phyloP scores from a whole-genome alignment of 2,329 filamentous ascomycete species.

The Pseudogymnoascus sp. region DNA sequence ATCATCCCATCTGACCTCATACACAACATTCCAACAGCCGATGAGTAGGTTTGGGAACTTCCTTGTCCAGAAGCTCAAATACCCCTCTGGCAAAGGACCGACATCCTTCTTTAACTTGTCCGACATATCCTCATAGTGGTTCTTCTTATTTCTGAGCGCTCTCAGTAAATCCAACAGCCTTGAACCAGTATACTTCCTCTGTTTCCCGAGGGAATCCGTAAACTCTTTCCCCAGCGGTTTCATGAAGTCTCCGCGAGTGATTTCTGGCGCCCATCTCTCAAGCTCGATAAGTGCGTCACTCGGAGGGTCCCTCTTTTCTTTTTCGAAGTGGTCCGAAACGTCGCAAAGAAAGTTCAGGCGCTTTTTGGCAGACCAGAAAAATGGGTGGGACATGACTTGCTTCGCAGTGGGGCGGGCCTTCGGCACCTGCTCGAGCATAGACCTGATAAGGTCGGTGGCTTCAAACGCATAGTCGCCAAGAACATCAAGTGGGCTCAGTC shows the following conservation, averaged over 20 bases:
- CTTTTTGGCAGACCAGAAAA: conserved; percentile 91
- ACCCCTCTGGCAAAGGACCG: conserved; percentile 54
- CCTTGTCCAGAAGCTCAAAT: conserved; percentile 59
- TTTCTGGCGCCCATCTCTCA: conserved; percentile 43
- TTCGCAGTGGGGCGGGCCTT: conserved; percentile 59
- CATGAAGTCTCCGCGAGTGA: conserved; percentile 68
- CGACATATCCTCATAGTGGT: conserved; percentile 96
- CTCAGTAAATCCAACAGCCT: conserved; percentile 78
- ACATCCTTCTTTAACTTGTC: conserved; percentile 64
- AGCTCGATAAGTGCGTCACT: conserved; percentile 56
- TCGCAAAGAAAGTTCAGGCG: conserved; percentile 89
- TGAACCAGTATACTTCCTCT: conserved; percentile 85
- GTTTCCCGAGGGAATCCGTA: conserved; percentile 82
- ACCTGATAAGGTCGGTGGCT: conserved; percentile 75
- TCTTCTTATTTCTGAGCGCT: conserved; percentile 89
- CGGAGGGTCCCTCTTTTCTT: conserved; percentile 77
- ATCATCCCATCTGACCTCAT: conserved; percentile 44
- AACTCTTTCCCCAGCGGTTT: conserved; percentile 69
- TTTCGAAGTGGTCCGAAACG: conserved; percentile 92
- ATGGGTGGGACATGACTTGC: conserved; percentile 83
- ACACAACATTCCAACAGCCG: conserved; percentile 55
- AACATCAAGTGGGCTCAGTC: conserved; percentile 60
- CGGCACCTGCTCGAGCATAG: conserved; percentile 59
- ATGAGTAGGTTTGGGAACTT: conserved; percentile 60
- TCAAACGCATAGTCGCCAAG: conserved; percentile 81